A percentile compares a stretch with the other conserved stretches of the same genome.
Evolutionary conservation across 306 rosid species (phyloP).

Genomic region (Cicer bijugum): DNA sequence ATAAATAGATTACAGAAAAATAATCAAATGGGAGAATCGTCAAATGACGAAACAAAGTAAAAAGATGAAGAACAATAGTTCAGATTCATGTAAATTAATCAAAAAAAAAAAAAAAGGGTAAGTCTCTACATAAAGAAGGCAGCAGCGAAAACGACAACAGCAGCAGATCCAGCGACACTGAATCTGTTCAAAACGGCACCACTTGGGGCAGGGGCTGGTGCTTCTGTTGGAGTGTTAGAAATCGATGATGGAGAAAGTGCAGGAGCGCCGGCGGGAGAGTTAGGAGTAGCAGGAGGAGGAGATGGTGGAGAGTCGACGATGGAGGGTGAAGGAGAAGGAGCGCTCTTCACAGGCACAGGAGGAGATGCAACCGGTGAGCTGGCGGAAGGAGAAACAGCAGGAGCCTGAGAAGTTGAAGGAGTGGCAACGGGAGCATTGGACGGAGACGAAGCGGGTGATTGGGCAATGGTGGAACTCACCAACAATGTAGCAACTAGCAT

Average conservation of each 20-base stretch:
- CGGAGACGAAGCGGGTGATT: constrained; percentile 49
- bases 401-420: constrained; percentile 36
- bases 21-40: constrained; percentile 42
- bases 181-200: constrained; percentile 48
- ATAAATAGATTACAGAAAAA: constrained; percentile 36
- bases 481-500: constrained; percentile 50
- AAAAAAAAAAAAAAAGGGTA: background rate
- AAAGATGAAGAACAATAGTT: constrained; percentile 9
- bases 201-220: constrained; percentile 27
- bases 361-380: constrained; percentile 34
- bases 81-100: background rate
- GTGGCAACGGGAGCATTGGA: constrained; percentile 30
- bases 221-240: constrained; percentile 37
- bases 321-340: constrained; percentile 47
- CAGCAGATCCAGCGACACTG: constrained; percentile 45
- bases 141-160: constrained; percentile 22
- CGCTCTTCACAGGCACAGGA: constrained; percentile 28
- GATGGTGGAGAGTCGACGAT: constrained; percentile 50
- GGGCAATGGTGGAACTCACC: constrained; percentile 48
- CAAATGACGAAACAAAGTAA: constrained; percentile 2
- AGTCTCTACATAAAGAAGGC: constrained; percentile 43
- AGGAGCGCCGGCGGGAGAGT: constrained; percentile 36
- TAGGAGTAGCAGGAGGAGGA: constrained; percentile 42
- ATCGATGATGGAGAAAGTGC: constrained; percentile 48
- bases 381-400: constrained; percentile 32